Evolutionary conservation across 352 stramenopile species (phyloP), one percentile per base, ranked within the genome.

Genomic region (Phytophthora pseudosyringae): DNA sequence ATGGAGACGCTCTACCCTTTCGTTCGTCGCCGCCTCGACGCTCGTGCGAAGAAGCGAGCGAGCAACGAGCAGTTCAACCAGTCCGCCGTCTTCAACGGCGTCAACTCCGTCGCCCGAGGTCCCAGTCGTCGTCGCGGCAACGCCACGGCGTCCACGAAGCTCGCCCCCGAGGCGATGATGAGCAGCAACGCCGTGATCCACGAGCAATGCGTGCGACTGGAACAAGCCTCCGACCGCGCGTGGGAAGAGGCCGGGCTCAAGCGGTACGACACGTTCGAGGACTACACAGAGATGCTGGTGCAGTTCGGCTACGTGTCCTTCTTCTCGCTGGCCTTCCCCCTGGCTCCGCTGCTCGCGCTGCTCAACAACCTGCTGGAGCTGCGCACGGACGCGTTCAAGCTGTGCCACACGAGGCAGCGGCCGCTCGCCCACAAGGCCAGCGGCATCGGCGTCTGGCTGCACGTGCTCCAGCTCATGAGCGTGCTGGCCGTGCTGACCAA

Each of bases 301-400:
- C 94, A 98, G 69, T 98, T 99, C 67, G 93, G 92, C 38, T 98
- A 98, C 71, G 94, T 98, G 35, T 96, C 91, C 16, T 98, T 97
- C 67, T 99, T 99, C 75, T 98, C 91, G 46, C 73, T 98, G 12
- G 88, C 97, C 2, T 91, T 99, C 41, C 94, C 96, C n/a, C 86
- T 98, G n/a, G 97, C 93, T 9, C 94, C 96, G 39, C 66, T 98
- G 11, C 86, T 99, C 12, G 92, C 91, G 38, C 71, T 99, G 4
- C 51, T 97, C 40, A 98, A 99, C 71, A 97, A 98, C 64, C 64
- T 98, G 32, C 11, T 98, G 1, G 92, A 96, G 61, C 88, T 99
- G 60, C 88, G 96, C 55, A 88, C 96, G 5, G 93, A 98, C 72
- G 96, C 94, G 1, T 98, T 98, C 78, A 98, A 98, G 70, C 75